Percentiles rank a stretch among this genome's conserved stretches.
phyloP scores from a whole-genome alignment of 2,329 filamentous ascomycete genomes.

The Grosmannia penicillata region DNA sequence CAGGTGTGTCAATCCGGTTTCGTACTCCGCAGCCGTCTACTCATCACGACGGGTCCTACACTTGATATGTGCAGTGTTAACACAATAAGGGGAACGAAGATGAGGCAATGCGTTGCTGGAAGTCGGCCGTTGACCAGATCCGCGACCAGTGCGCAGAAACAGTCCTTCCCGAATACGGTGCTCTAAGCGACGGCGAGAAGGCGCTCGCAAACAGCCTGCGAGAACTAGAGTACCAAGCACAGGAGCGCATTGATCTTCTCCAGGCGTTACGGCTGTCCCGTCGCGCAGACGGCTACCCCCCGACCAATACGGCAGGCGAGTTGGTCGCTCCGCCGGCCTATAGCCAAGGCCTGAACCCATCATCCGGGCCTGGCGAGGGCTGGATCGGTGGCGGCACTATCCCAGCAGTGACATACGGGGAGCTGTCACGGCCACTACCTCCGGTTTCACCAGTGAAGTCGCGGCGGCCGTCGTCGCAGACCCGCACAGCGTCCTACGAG shows the following conservation, averaged over 20 bases:
- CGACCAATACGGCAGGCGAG: slow-evolving; percentile 1
- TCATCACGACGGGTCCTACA: background rate
- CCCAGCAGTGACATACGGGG: slow-evolving; percentile 63
- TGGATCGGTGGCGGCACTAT: slow-evolving; percentile 74
- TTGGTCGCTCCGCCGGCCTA: background rate
- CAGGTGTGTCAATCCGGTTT: too few species aligned
- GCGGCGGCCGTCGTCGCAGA: slow-evolving; percentile 39
- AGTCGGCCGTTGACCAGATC: slow-evolving; percentile 74
- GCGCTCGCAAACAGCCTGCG: slow-evolving; percentile 68
- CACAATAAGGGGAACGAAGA: slow-evolving; percentile 65
- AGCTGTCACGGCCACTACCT: slow-evolving; percentile 54
- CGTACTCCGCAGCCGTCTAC: too few species aligned
- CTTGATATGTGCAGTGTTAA: slow-evolving; percentile 2
- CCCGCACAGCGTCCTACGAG: slow-evolving; percentile 33
- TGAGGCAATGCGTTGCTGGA: slow-evolving; percentile 86
- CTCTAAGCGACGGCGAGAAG: too few species aligned
- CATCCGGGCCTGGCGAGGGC: slow-evolving; percentile 22
- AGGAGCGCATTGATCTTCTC: slow-evolving; percentile 79
- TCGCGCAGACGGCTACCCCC: slow-evolving; percentile 28
- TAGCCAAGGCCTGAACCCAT: background rate
- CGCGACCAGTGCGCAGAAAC: slow-evolving; percentile 68
- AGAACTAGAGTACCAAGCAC: slow-evolving; percentile 78
- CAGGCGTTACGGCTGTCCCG: slow-evolving; percentile 64
- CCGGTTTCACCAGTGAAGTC: slow-evolving; percentile 15
- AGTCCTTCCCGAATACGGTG: slow-evolving; percentile 6